Evolutionary conservation across 495 filamentous ascomycete species (phyloP).

Genomic region (Penicillium simplicissimum): DNA sequence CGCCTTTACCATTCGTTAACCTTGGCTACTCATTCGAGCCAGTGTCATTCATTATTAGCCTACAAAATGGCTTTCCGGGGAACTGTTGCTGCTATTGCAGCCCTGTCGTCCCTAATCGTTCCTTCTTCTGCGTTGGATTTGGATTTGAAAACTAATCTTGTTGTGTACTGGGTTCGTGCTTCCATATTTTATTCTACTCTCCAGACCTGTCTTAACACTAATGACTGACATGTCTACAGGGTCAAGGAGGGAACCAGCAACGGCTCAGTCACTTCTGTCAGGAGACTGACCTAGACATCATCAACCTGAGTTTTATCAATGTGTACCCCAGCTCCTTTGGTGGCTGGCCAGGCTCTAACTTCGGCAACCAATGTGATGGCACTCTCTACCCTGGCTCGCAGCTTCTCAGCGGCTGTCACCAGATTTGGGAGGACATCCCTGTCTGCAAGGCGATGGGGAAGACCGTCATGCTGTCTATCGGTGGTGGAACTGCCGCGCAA

Average conservation of each 20-base stretch:
- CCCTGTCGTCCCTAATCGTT: constrained; percentile 32
- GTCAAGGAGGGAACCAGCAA: constrained; percentile 45
- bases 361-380: constrained; percentile 64
- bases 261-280: constrained; percentile 59
- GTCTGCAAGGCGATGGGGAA: constrained; percentile 65
- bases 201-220: not conserved
- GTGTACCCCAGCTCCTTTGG: constrained; percentile 56
- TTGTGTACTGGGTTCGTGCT: constrained; percentile 61
- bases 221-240: constrained; percentile 38
- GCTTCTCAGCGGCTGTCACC: constrained; percentile 49
- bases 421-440: constrained; percentile 61
- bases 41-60: constrained; percentile 30
- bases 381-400: constrained; percentile 41
- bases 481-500: constrained; percentile 52
- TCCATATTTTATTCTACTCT: not conserved
- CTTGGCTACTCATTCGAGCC: constrained; percentile 18
- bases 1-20: constrained; percentile 23
- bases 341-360: constrained; percentile 61
- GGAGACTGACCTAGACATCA: constrained; percentile 61
- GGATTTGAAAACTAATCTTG: constrained; percentile 55
- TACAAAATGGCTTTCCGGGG: constrained; percentile 35
- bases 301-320: constrained; percentile 67
- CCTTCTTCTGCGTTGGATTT: constrained; percentile 50
- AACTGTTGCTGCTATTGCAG: constrained; percentile 29
- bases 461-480: constrained; percentile 65